Evolutionary conservation across 495 filamentous ascomycete genomes (phyloP).

Genomic region (Astrothelium macrocarpum): DNA sequence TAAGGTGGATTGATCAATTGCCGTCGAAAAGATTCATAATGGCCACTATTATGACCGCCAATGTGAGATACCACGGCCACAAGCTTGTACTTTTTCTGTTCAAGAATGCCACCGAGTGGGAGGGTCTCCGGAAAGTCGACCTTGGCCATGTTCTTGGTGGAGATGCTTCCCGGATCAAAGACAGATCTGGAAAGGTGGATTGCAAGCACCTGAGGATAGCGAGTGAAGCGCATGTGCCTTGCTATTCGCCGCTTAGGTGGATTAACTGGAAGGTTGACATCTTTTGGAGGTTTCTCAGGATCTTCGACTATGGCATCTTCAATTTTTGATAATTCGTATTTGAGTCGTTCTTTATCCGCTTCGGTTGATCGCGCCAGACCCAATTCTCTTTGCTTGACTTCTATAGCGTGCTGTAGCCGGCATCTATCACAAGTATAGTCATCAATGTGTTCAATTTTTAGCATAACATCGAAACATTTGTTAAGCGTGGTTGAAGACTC

Average conservation of each 20-base stretch:
- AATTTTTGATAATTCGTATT: slow-evolving; percentile 46
- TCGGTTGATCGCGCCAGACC: slow-evolving; percentile 36
- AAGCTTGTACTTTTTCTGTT: slow-evolving; percentile 71
- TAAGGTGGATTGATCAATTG: slow-evolving; percentile 61
- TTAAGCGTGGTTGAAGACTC: slow-evolving; percentile 52
- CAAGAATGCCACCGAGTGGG: slow-evolving; percentile 67
- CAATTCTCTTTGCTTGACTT: slow-evolving; percentile 38
- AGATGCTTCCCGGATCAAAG: slow-evolving; percentile 60
- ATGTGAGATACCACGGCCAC: slow-evolving; percentile 88
- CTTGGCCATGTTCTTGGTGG: slow-evolving; percentile 88
- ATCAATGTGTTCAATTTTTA: slow-evolving; percentile 93
- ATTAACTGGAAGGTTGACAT: slow-evolving; percentile 62
- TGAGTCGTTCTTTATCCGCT: slow-evolving; percentile 42
- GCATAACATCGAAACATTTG: slow-evolving; percentile 80
- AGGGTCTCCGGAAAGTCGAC: slow-evolving; percentile 82
- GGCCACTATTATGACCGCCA: slow-evolving; percentile 88
- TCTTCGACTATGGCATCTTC: slow-evolving; percentile 57
- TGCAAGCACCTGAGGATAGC: slow-evolving; percentile 78
- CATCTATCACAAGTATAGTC: slow-evolving; percentile 94
- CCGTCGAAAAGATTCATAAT: slow-evolving; percentile 95
- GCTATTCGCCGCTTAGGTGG: slow-evolving; percentile 78
- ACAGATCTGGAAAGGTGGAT: slow-evolving; percentile 91
- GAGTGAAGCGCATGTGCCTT: slow-evolving; percentile 72
- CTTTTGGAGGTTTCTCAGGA: slow-evolving; percentile 66
- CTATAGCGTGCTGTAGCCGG: slow-evolving; percentile 68